phyloP scores from a whole-genome alignment of 441 rosid genomes.

The Hura crepitans region DNA sequence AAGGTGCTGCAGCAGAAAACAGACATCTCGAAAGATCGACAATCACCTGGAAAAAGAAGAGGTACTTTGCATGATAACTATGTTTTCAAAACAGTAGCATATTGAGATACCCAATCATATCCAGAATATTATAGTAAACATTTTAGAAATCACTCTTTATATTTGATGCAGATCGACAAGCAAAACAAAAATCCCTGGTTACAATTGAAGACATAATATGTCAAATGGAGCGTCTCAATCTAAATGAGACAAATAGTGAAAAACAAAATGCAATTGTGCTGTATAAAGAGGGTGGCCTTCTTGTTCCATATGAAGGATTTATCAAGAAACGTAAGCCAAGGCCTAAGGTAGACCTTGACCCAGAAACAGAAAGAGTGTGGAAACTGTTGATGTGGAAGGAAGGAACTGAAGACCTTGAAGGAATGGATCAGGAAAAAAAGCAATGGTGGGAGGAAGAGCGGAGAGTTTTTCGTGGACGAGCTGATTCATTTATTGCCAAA shows the following conservation, averaged over 20 bases:
- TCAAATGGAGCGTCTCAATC: conserved; percentile 44
- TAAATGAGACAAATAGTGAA: conserved; percentile 29
- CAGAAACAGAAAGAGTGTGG: conserved; percentile 85
- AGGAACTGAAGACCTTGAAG: conserved; percentile 46
- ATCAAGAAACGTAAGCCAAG: conserved; percentile 58
- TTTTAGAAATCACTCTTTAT: conserved; percentile 21
- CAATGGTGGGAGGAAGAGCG: conserved; percentile 93
- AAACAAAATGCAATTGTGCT: conserved; percentile 56
- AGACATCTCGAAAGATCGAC: conserved; percentile 26
- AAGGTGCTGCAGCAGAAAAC: conserved; percentile 34
- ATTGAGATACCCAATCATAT: conserved; percentile 15
- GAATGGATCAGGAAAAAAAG: conserved; percentile 48
- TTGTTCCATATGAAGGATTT: conserved; percentile 49
- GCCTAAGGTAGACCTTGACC: conserved; percentile 89
- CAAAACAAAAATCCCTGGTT: conserved; percentile 28
- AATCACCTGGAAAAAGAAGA: conserved; percentile 33
- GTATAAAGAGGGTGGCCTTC: conserved; percentile 47
- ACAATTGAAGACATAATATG: conserved; percentile 45
- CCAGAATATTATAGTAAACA: conserved; percentile 19
- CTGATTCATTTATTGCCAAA: conserved; percentile 84
- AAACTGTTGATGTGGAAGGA: conserved; percentile 79
- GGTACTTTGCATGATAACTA: conserved; percentile 39
- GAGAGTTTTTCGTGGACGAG: conserved; percentile 70
- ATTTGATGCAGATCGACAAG: conserved; percentile 39
- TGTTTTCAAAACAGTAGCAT: conserved; percentile 20